Evolutionary conservation across 208 protist genomes (phyloP).

Genomic region (Wallacemonas sp.): DNA sequence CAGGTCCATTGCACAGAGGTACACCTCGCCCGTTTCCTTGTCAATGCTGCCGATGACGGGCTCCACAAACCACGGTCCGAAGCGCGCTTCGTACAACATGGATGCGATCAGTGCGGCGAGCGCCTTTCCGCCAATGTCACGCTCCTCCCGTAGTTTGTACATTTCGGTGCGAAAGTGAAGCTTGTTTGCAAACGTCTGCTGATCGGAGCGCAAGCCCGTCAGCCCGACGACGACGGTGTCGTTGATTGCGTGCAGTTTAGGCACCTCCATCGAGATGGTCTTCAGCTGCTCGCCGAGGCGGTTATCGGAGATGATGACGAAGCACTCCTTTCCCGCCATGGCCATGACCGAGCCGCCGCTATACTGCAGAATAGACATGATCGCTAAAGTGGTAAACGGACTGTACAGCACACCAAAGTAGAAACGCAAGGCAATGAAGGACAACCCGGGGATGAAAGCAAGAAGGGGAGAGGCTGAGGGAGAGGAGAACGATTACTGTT

Average conservation of each 20-base stretch:
- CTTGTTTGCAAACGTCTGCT: conserved; percentile 94
- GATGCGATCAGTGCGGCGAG: conserved; percentile 76
- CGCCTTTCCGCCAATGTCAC: conserved; percentile 86
- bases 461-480: too few relatives aligned
- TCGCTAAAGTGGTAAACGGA: not conserved
- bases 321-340: conserved; percentile 98
- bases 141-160: conserved; percentile 91
- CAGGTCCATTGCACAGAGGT: conserved; percentile 95
- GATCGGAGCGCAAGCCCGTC: conserved; percentile 96
- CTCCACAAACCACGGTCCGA: conserved; percentile 98
- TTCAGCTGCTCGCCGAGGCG: conserved; percentile 96
- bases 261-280: conserved; percentile 95
- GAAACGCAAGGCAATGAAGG: not conserved
- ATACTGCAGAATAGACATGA: conserved; percentile 93
- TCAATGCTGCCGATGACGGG: conserved; percentile 98
- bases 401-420: not conserved
- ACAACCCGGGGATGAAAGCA: not conserved
- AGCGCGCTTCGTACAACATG: conserved; percentile 94
- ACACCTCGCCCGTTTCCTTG: conserved; percentile 92
- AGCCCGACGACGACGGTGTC: conserved; percentile 95
- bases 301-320: conserved; percentile 97
- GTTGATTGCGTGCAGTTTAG: conserved; percentile 96
- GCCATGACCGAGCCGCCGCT: conserved; percentile 97
- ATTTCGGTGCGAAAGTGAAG: conserved; percentile 87
- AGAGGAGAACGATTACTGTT: too few relatives aligned